Base-by-base conservation (phyloP, 1,139 yeast genomes). In the Blastobotrys raffinosifermentans region DNA sequence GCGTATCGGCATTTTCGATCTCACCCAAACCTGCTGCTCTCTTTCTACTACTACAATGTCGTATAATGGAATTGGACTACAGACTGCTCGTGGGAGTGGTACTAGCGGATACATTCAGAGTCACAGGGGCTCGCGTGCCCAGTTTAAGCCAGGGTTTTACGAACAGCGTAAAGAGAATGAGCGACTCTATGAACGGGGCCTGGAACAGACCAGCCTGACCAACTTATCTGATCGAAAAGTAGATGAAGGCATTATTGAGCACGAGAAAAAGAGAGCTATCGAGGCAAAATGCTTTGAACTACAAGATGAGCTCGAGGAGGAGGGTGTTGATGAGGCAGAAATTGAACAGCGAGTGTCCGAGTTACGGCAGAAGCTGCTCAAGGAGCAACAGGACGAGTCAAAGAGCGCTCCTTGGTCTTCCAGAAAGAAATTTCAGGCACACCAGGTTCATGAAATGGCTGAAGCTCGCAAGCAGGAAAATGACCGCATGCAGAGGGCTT, bases 51-150 rank as follows among this genome's bases (percentile, higher is more conserved):
- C n/a, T n/a, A n/a, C n/a, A 23, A 78, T 78, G 85, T 74, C 83
- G 15, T 77, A 76, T 54, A 78, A 77, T 56, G 81, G 84, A 14
- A 70, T 81, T 35, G 87, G 87, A 0, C 64, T 80, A 19, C 69
- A 68, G 32, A 73, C 80, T 0, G 75, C 82, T 0, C 63, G 85
- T 39, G 93, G 93, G 0, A 67, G 82, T 0, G 85, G 85, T 0
- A 81, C 91, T 1, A 79, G 81, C 29, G 93, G 93, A 0, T 70
- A 72, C 51, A 68, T 82, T 3, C 82, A 79, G 53, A 63, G 68
- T 39, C 80, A 71, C 46, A 46, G 65, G 4, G 63, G 74, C 0
- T 50, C 64, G 10, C 32, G 54, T 45, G 35, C 58, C 48, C 40
- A 54, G 35, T 43, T 51, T 47, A 30, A 54, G 17, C 57, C 60